phyloP scores from a whole-genome alignment of 2,329 filamentous ascomycete genomes.

The Penicillium sp. region DNA sequence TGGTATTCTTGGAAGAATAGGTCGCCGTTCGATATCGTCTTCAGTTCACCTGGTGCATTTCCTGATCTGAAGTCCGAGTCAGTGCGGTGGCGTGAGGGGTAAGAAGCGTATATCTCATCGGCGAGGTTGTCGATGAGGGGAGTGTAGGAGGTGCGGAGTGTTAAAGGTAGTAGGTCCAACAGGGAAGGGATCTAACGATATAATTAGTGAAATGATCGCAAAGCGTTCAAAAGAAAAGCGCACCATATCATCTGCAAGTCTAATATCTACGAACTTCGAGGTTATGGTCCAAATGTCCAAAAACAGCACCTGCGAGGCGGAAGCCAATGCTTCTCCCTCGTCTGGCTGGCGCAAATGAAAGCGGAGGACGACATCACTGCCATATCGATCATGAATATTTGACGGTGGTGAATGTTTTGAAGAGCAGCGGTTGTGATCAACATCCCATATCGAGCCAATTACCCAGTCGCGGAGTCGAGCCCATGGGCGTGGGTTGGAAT shows the following conservation, averaged over 20 bases:
- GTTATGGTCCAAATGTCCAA: slow-evolving; percentile 90
- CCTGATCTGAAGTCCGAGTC: slow-evolving; percentile 28
- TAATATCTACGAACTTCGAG: slow-evolving; percentile 78
- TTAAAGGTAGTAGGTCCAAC: slow-evolving; percentile 72
- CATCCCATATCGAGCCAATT: slow-evolving; percentile 47
- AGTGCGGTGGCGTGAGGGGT: slow-evolving; percentile 53
- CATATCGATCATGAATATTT: slow-evolving; percentile 58
- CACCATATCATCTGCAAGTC: slow-evolving; percentile 73
- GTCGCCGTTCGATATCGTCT: slow-evolving; percentile 50
- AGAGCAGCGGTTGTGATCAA: slow-evolving; percentile 28
- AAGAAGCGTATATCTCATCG: slow-evolving; percentile 73
- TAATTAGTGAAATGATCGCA: not conserved
- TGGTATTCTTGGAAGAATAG: slow-evolving; percentile 94
- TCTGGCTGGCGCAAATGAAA: slow-evolving; percentile 73
- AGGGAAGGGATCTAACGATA: slow-evolving; percentile 65
- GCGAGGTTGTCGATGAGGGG: slow-evolving; percentile 79
- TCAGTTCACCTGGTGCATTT: slow-evolving; percentile 33
- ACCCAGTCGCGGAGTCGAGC: slow-evolving; percentile 43
- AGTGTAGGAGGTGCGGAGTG: slow-evolving; percentile 69
- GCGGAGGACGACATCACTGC: slow-evolving; percentile 80
- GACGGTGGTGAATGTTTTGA: slow-evolving; percentile 34
- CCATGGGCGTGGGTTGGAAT: slow-evolving; percentile 37
- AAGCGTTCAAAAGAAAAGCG: slow-evolving; percentile 24
- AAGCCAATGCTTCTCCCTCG: slow-evolving; percentile 69
- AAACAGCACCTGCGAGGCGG: slow-evolving; percentile 72